Conservation (phyloP, 257 asterid genomes). For the Euphrasia confusa region DNA sequence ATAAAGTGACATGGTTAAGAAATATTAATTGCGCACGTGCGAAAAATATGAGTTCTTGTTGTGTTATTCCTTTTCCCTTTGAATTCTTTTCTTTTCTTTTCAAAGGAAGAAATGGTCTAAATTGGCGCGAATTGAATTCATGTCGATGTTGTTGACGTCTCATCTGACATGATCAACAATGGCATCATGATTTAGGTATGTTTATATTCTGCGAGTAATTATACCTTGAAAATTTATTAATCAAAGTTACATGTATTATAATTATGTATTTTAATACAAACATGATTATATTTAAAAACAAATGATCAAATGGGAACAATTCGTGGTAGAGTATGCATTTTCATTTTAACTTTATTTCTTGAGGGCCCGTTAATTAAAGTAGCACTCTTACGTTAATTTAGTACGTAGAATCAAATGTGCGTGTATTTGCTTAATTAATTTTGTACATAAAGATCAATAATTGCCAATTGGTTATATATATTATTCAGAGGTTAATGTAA, state of each 20-base stretch:
- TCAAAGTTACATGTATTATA: too few species aligned
- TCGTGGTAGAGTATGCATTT: neutral
- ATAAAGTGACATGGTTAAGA: neutral
- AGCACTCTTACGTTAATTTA: neutral
- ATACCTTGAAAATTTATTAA: too few species aligned
- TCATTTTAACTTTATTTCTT: neutral
- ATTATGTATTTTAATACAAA: too few species aligned
- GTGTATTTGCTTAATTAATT: neutral
- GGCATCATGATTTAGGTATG: neutral
- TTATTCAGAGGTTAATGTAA: neutral
- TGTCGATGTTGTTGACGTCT: constrained; percentile 9
- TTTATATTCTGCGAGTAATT: neutral
- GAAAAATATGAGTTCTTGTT: neutral
- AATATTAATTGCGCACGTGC: constrained; percentile 23
- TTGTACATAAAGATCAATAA: neutral
- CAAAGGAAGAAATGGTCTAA: constrained; percentile 15
- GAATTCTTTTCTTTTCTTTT: neutral
- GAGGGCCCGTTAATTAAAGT: constrained; percentile 1
- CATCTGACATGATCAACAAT: constrained; percentile 2
- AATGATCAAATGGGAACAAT: neutral
- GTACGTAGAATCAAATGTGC: constrained; percentile 1
- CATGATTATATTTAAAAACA: too few species aligned
- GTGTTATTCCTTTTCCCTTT: neutral
- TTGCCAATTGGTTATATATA: neutral
- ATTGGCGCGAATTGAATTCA: constrained; percentile 29